phyloP scores from a whole-genome alignment of 495 filamentous ascomycete species.

The Aspergillus sclerotiicarbonarius region DNA sequence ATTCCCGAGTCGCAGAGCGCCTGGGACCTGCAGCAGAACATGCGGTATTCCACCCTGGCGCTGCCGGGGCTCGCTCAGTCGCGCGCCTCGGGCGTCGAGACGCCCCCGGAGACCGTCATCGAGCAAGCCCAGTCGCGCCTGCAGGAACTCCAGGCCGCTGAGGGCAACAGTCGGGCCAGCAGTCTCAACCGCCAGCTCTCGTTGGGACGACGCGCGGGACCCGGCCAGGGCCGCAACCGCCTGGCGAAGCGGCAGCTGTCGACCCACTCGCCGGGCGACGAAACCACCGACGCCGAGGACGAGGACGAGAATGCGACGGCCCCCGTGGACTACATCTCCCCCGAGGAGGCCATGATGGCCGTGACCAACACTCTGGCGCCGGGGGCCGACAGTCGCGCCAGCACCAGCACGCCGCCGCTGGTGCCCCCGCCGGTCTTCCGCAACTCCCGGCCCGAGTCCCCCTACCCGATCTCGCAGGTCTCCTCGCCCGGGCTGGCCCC shows the following conservation, averaged over 20 bases:
- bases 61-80: slow-evolving; percentile 6
- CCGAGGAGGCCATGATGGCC: slow-evolving; percentile 23
- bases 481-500: slow-evolving; percentile 10
- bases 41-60: slow-evolving; percentile 7
- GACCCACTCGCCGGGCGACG: not conserved
- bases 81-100: not conserved
- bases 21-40: not conserved
- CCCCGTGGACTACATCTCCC: slow-evolving; percentile 19
- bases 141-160: slow-evolving; percentile 15
- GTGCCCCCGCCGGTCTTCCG: slow-evolving; percentile 5
- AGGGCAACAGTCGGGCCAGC: slow-evolving; percentile 10
- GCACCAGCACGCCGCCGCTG: slow-evolving; percentile 7
- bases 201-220: slow-evolving; percentile 26
- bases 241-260: slow-evolving; percentile 7
- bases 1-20: slow-evolving; percentile 1
- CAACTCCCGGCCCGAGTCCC: slow-evolving; percentile 12
- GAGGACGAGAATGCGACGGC: slow-evolving; percentile 6
- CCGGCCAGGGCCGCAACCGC: slow-evolving; percentile 24
- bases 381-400: not conserved
- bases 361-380: slow-evolving; percentile 16
- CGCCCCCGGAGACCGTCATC: not conserved
- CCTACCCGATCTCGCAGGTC: slow-evolving; percentile 14
- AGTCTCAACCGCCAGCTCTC: slow-evolving; percentile 19
- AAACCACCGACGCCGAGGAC: not conserved
- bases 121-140: slow-evolving; percentile 19